phyloP scores from a whole-genome alignment of 2,329 filamentous ascomycete genomes.

The Chaetomium olivaceum region DNA sequence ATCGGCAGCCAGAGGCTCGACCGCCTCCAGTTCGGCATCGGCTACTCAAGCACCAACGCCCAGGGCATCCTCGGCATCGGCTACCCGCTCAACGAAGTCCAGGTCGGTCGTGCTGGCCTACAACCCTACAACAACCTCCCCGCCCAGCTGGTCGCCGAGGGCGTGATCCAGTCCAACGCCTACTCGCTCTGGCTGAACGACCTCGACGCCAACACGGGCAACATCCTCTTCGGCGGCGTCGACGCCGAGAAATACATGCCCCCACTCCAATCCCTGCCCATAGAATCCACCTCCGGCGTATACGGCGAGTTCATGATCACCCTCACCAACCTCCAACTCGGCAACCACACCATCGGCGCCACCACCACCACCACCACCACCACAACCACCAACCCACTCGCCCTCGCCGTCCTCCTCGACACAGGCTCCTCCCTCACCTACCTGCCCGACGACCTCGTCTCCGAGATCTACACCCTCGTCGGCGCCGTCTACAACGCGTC shows the following conservation, averaged over 20 bases:
- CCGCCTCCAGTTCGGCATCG: constrained; percentile 70
- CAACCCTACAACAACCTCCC: constrained; percentile 69
- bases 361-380: constrained; percentile 21
- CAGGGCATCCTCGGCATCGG: constrained; percentile 86
- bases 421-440: constrained; percentile 69
- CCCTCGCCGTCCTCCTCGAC: constrained; percentile 68
- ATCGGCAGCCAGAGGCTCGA: constrained; percentile 57
- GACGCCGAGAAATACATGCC: constrained; percentile 66
- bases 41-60: constrained; percentile 59
- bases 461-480: constrained; percentile 58
- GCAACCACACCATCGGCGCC: constrained; percentile 44
- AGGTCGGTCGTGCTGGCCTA: constrained; percentile 58
- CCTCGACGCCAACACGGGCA: constrained; percentile 63
- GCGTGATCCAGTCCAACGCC: constrained; percentile 63
- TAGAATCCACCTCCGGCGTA: constrained; percentile 55
- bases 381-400: constrained; percentile 37
- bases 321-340: constrained; percentile 59
- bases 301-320: constrained; percentile 69
- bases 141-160: constrained; percentile 60
- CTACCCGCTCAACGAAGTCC: constrained; percentile 76
- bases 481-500: constrained; percentile 58
- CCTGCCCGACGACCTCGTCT: constrained; percentile 58
- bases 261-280: constrained; percentile 64
- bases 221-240: constrained; percentile 73
- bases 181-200: constrained; percentile 79